Evolutionary conservation across 495 filamentous ascomycete species (phyloP).

Genomic region (Penicillium ochrochloron): DNA sequence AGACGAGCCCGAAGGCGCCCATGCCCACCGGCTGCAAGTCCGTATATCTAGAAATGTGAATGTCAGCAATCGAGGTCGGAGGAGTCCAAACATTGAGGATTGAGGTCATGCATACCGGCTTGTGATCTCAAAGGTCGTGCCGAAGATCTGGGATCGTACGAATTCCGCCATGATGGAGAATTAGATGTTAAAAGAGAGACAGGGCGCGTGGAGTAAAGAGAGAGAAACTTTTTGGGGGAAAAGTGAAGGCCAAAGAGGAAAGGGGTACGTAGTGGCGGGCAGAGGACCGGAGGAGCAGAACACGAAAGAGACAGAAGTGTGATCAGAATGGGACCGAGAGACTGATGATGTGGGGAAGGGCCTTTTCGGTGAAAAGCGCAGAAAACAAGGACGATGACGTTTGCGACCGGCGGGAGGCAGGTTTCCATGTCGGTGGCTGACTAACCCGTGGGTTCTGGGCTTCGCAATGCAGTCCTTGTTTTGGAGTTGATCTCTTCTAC

Average conservation of each 20-base stretch:
- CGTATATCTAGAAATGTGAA: slow-evolving; percentile 70
- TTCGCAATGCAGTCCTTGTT: background rate
- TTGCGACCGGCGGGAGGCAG: slow-evolving; percentile 29
- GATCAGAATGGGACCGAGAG: slow-evolving; percentile 22
- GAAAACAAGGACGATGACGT: slow-evolving; percentile 50
- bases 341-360: slow-evolving; percentile 43
- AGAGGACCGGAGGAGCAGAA: background rate
- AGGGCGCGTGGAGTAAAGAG: background rate
- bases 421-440: slow-evolving; percentile 29
- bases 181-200: slow-evolving; percentile 12
- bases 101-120: slow-evolving; percentile 73
- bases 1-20: slow-evolving; percentile 98
- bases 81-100: background rate
- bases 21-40: slow-evolving; percentile 98
- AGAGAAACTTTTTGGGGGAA: background rate
- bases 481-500: background rate
- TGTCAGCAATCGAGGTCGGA: slow-evolving; percentile 18
- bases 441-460: slow-evolving; percentile 17
- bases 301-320: background rate
- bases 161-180: slow-evolving; percentile 84
- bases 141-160: slow-evolving; percentile 98
- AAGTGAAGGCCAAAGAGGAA: slow-evolving; percentile 15
- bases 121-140: slow-evolving; percentile 99
- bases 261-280: slow-evolving; percentile 21
- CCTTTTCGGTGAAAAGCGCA: slow-evolving; percentile 34